A percentile compares a stretch with the other conserved stretches of the same genome.
These are phyloP conservation scores for Polyporus tsugae DNA, from an alignment of 1,284 basidiomycete genomes.

Conservation along the genomic window DNA sequence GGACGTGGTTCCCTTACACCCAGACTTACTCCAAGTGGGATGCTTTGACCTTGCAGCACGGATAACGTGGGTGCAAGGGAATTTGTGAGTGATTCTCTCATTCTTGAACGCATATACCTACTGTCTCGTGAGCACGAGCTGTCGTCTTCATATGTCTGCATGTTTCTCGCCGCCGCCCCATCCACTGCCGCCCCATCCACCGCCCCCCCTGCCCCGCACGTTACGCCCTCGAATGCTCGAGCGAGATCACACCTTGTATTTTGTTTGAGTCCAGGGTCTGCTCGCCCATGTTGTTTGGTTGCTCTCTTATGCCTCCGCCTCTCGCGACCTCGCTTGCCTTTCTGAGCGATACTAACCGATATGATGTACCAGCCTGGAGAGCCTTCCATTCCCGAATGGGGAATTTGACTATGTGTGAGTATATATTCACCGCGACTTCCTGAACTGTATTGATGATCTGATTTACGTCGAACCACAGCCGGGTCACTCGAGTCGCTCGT, in stretches of 20 bases:
- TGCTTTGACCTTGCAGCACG: constrained; percentile 62
- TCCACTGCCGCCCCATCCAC: background rate
- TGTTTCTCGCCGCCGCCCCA: background rate
- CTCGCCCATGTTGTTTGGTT: background rate
- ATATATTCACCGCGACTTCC: background rate
- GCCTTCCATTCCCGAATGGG: constrained; percentile 70
- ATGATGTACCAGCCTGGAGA: constrained; percentile 58
- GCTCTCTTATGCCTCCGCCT: background rate
- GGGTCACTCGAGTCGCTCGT: constrained; percentile 70
- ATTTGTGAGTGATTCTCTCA: constrained; percentile 59
- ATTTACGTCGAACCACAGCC: constrained; percentile 47
- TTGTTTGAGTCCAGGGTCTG: background rate
- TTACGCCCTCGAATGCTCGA: background rate
- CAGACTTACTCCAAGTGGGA: constrained; percentile 63
- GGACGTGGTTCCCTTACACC: constrained; percentile 73
- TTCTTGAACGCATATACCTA: background rate
- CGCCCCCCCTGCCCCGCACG: background rate
- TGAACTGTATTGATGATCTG: constrained; percentile 29
- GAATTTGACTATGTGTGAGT: constrained; percentile 79
- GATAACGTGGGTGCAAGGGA: constrained; percentile 73
- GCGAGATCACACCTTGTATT: background rate
- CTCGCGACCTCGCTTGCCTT: background rate
- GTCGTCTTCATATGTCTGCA: background rate
- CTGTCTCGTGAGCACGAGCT: background rate
- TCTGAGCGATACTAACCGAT: constrained; percentile 16